Percentiles rank a stretch among this genome's conserved stretches.
phyloP scores from a whole-genome alignment of 495 filamentous ascomycete species.

The Xylaria cubensis region DNA sequence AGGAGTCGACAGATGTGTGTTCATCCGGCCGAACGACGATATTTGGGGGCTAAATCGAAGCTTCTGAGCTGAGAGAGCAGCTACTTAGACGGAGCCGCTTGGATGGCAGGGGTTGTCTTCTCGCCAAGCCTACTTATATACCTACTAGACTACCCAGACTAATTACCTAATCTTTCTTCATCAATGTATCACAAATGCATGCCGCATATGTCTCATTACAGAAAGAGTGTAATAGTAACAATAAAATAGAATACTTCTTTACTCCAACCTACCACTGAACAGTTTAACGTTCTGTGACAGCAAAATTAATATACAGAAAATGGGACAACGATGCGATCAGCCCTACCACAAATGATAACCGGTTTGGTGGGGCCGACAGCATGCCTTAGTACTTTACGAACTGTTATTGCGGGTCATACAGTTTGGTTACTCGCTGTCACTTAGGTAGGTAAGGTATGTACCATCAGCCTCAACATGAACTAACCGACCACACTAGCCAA shows the following conservation, averaged over 20 bases:
- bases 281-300: not conserved
- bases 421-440: not conserved
- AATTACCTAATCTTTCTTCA: not conserved
- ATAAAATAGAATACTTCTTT: not conserved
- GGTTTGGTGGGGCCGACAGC: conserved; percentile 12
- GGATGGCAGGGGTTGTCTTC: not conserved
- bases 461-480: conserved; percentile 5
- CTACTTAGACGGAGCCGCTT: not conserved
- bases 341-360: not conserved
- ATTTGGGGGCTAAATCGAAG: conserved; percentile 7
- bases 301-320: not conserved
- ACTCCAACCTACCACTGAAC: not conserved
- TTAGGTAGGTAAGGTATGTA: not conserved
- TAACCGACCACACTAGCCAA: not conserved
- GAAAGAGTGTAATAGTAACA: not conserved
- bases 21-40: not conserved
- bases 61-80: not conserved
- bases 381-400: not conserved
- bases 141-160: not conserved
- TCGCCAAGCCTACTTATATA: not conserved
- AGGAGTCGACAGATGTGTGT: not conserved
- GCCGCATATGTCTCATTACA: not conserved
- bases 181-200: not conserved
- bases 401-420: not conserved
- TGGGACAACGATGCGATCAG: not conserved